These are phyloP conservation scores for Kwoniella europaea DNA, from an alignment of 768 basidiomycete species.

Conservation along the genomic window DNA sequence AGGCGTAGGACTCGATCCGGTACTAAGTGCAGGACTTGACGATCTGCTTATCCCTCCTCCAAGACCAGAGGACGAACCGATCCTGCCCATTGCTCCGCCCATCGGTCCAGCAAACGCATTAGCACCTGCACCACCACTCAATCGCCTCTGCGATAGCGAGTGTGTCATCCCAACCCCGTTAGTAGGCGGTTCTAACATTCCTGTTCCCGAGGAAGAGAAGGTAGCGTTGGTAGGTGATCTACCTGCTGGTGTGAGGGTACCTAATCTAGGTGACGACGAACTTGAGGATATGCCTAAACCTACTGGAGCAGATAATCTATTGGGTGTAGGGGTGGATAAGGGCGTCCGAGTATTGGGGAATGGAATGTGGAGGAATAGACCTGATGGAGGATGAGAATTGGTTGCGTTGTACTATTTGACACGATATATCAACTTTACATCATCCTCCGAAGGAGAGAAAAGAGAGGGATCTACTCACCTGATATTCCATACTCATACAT, in stretches of 20 bases:
- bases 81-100: constrained; percentile 27
- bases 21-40: not conserved
- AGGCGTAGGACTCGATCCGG: not conserved
- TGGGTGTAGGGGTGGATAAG: constrained; percentile 2
- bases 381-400: constrained; percentile 37
- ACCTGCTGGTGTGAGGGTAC: not conserved
- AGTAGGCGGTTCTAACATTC: not conserved
- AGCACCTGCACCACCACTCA: constrained; percentile 24
- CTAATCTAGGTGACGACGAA: constrained; percentile 6
- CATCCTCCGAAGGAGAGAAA: no score
- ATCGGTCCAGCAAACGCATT: constrained; percentile 48
- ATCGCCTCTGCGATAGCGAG: constrained; percentile 3
- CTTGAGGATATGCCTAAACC: constrained; percentile 12
- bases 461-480: constrained; percentile 62
- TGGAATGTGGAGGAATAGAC: constrained; percentile 40
- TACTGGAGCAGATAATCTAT: constrained; percentile 9
- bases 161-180: constrained; percentile 1
- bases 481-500: constrained; percentile 85
- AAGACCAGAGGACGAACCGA: constrained; percentile 12
- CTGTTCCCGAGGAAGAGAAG: not conserved
- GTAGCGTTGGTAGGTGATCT: constrained; percentile 20
- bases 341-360: constrained; percentile 18
- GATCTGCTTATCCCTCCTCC: not conserved
- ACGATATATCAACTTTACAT: not conserved
- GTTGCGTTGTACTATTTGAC: constrained; percentile 41